A percentile compares a stretch with the other conserved stretches of the same genome.
These are phyloP conservation scores for Hypoxylon trugodes DNA, from an alignment of 495 filamentous ascomycete species.

Conservation along the genomic window DNA sequence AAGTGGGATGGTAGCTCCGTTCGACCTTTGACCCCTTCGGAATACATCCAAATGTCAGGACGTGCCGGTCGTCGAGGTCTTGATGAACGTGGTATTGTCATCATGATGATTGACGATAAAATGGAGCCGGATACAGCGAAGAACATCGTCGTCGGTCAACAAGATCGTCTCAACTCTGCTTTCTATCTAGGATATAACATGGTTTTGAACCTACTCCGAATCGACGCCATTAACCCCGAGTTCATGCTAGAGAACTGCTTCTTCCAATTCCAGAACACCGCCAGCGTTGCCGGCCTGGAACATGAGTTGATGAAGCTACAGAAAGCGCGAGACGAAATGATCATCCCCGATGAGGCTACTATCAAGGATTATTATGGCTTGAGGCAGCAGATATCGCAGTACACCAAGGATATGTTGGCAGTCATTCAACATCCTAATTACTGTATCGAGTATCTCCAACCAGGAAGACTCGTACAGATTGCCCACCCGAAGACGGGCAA, in stretches of 20 bases:
- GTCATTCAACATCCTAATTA: slow-evolving; percentile 92
- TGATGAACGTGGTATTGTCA: slow-evolving; percentile 97
- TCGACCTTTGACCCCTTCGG: slow-evolving; percentile 90
- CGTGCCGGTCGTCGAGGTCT: slow-evolving; percentile 95
- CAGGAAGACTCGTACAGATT: slow-evolving; percentile 84
- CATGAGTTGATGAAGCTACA: slow-evolving; percentile 79
- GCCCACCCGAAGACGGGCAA: slow-evolving; percentile 69
- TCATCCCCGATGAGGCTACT: slow-evolving; percentile 82
- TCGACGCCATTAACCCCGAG: slow-evolving; percentile 95
- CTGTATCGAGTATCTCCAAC: slow-evolving; percentile 78
- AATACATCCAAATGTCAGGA: slow-evolving; percentile 99
- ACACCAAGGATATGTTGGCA: slow-evolving; percentile 82
- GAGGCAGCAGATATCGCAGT: slow-evolving; percentile 80
- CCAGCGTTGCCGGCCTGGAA: slow-evolving; percentile 82
- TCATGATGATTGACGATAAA: slow-evolving; percentile 98
- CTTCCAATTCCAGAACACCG: slow-evolving; percentile 96
- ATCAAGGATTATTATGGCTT: slow-evolving; percentile 93
- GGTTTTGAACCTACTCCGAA: slow-evolving; percentile 94
- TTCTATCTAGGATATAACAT: slow-evolving; percentile 99
- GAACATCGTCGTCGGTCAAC: slow-evolving; percentile 92
- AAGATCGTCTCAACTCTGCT: slow-evolving; percentile 95
- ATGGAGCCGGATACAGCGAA: slow-evolving; percentile 95
- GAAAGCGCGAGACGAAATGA: slow-evolving; percentile 71
- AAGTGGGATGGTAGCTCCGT: slow-evolving; percentile 89
- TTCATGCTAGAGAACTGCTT: slow-evolving; percentile 98